Conservation (phyloP, 176 grass and related monocot species). For the Oryza glaberrima region DNA sequence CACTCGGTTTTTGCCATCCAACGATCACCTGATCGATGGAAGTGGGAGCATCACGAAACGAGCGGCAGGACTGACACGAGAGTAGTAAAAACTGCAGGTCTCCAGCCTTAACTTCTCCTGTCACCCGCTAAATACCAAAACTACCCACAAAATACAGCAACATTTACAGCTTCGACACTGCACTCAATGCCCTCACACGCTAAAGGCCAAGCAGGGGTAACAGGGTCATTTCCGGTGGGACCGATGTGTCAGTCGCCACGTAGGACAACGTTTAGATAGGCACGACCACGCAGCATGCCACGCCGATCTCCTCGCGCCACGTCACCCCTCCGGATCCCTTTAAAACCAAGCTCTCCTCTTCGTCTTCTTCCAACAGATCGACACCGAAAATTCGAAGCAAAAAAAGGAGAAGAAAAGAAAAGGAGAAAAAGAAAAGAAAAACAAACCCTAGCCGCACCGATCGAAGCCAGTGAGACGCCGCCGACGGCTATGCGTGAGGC, state of each 20-base stretch:
- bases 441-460: slow-evolving; percentile 38
- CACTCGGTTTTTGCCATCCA: background rate
- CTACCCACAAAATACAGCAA: rapidly evolving
- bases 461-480: background rate
- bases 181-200: background rate
- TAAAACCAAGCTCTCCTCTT: slow-evolving; percentile 40
- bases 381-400: background rate
- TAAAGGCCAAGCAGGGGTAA: slow-evolving; percentile 2
- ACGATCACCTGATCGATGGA: background rate
- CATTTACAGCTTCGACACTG: background rate
- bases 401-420: background rate
- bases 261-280: slow-evolving; percentile 6
- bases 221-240: rapidly evolving
- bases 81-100: background rate
- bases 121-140: slow-evolving; percentile 24
- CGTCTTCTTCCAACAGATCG: slow-evolving; percentile 20
- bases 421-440: background rate
- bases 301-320: slow-evolving; percentile 18
- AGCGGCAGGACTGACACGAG: background rate
- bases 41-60: background rate
- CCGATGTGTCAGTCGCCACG: slow-evolving; percentile 6
- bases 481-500: slow-evolving; percentile 3
- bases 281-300: slow-evolving; percentile 23
- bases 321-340: slow-evolving; percentile 27
- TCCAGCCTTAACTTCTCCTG: slow-evolving; percentile 9